Conservation (phyloP, 2,329 filamentous ascomycete species). For the Scedosporium aurantiacum region DNA sequence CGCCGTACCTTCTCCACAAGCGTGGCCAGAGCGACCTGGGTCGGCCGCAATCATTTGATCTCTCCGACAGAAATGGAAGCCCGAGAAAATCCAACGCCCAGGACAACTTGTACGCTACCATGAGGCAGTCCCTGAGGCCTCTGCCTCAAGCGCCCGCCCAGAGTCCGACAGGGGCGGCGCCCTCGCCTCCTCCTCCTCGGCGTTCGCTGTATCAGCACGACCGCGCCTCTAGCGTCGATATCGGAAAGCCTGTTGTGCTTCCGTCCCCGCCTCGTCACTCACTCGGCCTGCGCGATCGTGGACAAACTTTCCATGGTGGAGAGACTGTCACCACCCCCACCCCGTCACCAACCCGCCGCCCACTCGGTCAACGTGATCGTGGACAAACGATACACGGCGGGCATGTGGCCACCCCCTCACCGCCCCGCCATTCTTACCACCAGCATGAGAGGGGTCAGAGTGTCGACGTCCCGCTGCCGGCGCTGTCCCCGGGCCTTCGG, state of each 20-base stretch:
- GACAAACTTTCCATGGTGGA: background rate
- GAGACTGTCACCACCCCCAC: conserved; percentile 31
- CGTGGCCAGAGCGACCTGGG: conserved; percentile 66
- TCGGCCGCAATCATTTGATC: conserved; percentile 37
- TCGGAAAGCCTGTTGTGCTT: conserved; percentile 27
- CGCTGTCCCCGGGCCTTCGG: conserved; percentile 27
- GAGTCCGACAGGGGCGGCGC: background rate
- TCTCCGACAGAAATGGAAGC: conserved; percentile 26
- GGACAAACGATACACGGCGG: background rate
- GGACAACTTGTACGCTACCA: conserved; percentile 58
- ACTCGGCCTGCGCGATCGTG: background rate
- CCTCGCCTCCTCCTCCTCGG: conserved; percentile 14
- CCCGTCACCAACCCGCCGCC: background rate
- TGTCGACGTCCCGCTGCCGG: conserved; percentile 47
- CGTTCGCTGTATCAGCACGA: conserved; percentile 26
- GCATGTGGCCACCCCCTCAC: conserved; percentile 31
- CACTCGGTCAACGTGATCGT: background rate
- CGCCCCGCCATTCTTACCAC: conserved; percentile 19
- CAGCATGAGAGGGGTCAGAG: conserved; percentile 52
- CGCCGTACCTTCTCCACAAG: conserved; percentile 45
- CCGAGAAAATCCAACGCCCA: conserved; percentile 26
- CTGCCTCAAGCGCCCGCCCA: conserved; percentile 53
- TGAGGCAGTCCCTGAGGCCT: conserved; percentile 67
- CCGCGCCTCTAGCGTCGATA: conserved; percentile 54
- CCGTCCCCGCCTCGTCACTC: background rate